Base-by-base conservation (phyloP, 2,329 filamentous ascomycete genomes). In the Penicillium paneum region DNA sequence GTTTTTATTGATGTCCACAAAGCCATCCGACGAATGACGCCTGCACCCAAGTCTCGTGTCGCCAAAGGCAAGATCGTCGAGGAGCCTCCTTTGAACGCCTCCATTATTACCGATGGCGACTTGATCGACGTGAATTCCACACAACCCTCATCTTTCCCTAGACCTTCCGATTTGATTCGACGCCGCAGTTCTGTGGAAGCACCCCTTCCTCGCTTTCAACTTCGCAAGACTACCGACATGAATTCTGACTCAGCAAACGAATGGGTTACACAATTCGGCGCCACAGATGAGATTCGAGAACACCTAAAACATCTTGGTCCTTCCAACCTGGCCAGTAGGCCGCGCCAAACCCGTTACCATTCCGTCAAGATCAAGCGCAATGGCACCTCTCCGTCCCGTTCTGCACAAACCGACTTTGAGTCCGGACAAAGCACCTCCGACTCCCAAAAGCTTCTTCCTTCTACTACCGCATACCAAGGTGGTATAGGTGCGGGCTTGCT, bases 11-110 rank as follows among this genome's bases (percentile, higher is more conserved):
- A 54, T 50, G 91, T 99, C 2, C 94, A 97, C 79, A 97, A 97
- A 77, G 94, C 94, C 21, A 97, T 99, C 63, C 86, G 94, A 54
- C 89, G 94, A 49, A 83, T 95, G 66, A 84, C 88, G 19, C 91
- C 91, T 1, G 91, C 92, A 1, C 93, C 93, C 1, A 88, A 90
- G 67, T 85, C 85, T 41, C 84, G 88, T 52, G 81, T 85, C n/a
- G 81, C 79, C 19, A 84, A 82, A 61, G 78, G 77, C 41, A 78
- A 78, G 49, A 75, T 84, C 36, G 70, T 84, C 17, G 75, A 77
- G 54, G 79, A 81, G 29, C 71, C 69, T 21, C 73, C 76, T 1
- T 67, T 71, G 35, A 58, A 71, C 12, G 44, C 49, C 24, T 59
- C 68, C 38, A 56, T 71, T 1, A 59, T 70, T n/a, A 53, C 61